Conservation (phyloP, 345 rosid genomes). For the Aegle marmelos region DNA sequence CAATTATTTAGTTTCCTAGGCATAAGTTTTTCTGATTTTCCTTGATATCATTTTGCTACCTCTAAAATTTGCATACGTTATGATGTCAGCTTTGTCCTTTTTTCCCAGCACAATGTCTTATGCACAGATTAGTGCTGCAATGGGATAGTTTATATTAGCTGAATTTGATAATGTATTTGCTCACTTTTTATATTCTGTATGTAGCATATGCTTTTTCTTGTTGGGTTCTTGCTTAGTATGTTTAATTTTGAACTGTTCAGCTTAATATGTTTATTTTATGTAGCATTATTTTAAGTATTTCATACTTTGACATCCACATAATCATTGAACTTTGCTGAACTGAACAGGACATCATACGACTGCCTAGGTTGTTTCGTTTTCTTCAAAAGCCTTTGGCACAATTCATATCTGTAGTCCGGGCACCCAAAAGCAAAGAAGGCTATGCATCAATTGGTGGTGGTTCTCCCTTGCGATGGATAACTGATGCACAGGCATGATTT, state of each 20-base stretch:
- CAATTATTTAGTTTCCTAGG: background rate
- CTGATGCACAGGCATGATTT: conserved; percentile 78
- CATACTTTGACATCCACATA: background rate
- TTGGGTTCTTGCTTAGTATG: background rate
- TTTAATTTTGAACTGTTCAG: background rate
- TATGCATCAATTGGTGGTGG: conserved; percentile 98
- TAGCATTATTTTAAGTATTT: background rate
- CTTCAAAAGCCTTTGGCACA: conserved; percentile 97
- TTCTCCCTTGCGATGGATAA: conserved; percentile 87
- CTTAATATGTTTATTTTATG: background rate
- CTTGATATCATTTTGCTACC: background rate
- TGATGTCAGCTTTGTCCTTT: background rate
- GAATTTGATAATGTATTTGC: background rate
- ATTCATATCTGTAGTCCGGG: conserved; percentile 79
- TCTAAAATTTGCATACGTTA: too few relatives aligned
- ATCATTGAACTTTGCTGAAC: conserved; percentile 6
- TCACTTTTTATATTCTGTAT: background rate
- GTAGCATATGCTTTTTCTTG: background rate
- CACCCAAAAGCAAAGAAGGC: conserved; percentile 99
- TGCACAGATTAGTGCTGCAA: background rate
- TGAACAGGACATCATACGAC: conserved; percentile 80
- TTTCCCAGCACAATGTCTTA: too few relatives aligned
- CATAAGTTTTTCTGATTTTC: background rate
- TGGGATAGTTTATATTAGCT: background rate
- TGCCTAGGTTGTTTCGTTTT: conserved; percentile 83